Base-by-base conservation (phyloP, 2,329 filamentous ascomycete genomes). In the Aureobasidium sp. region DNA sequence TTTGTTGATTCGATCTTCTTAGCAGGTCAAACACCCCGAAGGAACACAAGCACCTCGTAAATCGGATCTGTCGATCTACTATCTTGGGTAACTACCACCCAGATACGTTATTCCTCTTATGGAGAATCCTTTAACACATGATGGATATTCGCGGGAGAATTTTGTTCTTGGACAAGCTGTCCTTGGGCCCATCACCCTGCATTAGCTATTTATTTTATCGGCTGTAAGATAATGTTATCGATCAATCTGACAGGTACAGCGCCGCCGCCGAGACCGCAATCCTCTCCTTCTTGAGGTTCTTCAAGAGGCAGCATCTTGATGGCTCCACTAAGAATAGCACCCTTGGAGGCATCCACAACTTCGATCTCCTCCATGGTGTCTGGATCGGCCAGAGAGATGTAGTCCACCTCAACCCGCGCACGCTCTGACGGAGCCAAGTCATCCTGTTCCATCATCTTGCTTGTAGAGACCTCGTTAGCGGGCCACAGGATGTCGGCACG, bases 241-340 rank as follows among this genome's bases (percentile, higher is more conserved):
- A 99, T 97, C 74, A 99, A 77, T 65, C 94, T 82, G 52, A 99
- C 94, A 0, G 86, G 73, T 17, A 90, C 89, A 1, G 87, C 87
- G 3, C 85, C 87, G 61, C 84, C 85, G 3, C 91, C 91, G 29
- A 92, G 74, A 4, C 84, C 84, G 31, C 80, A 74, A 66, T 91
- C 86, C 73, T 97, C 92, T 0, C 83, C 89, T 6, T 84, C 77
- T 53, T 79, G 81, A 0, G 87, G 80, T 57, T 84, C 81, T 71
- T 95, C 89, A 1, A 96, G 78, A 0, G 91, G 89, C 49, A 90
- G 73, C 88, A 99, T 96, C 76, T 90, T 94, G 63, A 99, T 79
- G 0, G 94, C 94, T 3, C 90, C 91, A 72, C 93, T 97, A 62
- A 99, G 75, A 39, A 99, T 88, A 0, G 88, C 92, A 1, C 93